Evolutionary conservation across 2,329 filamentous ascomycete species (phyloP), one percentile per base, ranked within the genome.

Genomic region (Catunica adiposa): DNA sequence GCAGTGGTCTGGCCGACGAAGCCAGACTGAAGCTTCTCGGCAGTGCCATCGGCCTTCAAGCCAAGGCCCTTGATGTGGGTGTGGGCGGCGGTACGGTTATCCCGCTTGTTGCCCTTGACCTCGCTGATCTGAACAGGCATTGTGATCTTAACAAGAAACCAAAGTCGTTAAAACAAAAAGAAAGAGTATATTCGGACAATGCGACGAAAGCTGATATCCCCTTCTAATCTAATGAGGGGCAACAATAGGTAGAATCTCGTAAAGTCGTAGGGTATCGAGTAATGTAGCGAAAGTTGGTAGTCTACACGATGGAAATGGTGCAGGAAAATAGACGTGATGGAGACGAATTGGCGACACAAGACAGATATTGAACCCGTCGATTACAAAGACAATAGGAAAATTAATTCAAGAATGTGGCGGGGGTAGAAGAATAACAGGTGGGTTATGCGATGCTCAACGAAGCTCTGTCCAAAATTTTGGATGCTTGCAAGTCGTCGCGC

Each of bases 31-130:
- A 86, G 79, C 61, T 78, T 79, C 66, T 95, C 89, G 60, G 92
- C 88, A 54, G 79, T 83, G 60, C 92, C 92, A 81, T 95, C 87
- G 52, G 79, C 68, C 65, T 86, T 86, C 62, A 98, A 72, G 17
- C 92, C 92, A 42, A 98, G 77, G 53, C 92, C 92, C 68, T 89
- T 94, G 77, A 98, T 98, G 71, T 98, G 92, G 54, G 90, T 96
- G 71, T 98, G 92, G 63, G 90, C 86, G 59, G 92, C 90, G 51
- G 92, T 98, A 67, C 92, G 83, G 73, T 94, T 92, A 70, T 96
- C 90, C 74, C 92, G 89, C 73, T 83, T 82, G 72, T 88, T 90
- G 73, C 85, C 85, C 76, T 94, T 94, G 66, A 94, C 86, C 73
- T 95, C 89, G 74, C 86, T 94, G 71, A 92, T 89, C 69, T 89